phyloP scores from a whole-genome alignment of 2,329 filamentous ascomycete genomes.

The Botrytis byssoidea region DNA sequence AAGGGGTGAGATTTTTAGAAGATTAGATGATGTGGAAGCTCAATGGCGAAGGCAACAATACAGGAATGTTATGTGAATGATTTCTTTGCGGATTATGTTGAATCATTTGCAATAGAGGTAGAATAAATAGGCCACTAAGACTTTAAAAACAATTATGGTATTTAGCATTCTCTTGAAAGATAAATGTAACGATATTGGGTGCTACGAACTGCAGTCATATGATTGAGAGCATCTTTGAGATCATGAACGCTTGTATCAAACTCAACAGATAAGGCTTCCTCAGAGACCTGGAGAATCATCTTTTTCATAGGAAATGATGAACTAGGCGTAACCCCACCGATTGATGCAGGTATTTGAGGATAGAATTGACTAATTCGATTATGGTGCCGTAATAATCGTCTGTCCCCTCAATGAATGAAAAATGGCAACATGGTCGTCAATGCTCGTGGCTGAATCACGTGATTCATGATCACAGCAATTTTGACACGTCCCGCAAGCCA shows the following conservation, averaged over 20 bases:
- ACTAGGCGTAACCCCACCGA: background rate
- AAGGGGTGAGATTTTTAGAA: background rate
- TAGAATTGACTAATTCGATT: background rate
- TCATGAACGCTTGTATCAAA: background rate
- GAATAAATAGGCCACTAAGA: background rate
- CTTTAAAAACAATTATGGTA: background rate
- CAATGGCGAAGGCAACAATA: conserved; percentile 6
- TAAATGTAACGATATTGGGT: background rate
- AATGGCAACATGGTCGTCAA: background rate
- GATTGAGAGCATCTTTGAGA: background rate
- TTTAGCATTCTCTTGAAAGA: background rate
- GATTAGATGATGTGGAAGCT: conserved; percentile 14
- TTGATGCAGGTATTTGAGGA: accelerated
- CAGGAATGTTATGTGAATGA: background rate
- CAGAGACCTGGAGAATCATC: background rate
- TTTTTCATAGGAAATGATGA: background rate
- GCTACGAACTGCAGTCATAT: background rate
- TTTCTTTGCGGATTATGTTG: too few species aligned
- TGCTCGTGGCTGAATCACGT: background rate
- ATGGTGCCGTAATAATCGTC: background rate
- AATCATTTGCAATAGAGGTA: background rate
- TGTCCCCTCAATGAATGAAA: background rate
- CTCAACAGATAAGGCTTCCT: background rate
- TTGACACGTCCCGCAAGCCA: background rate
- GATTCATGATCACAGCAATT: background rate